Evolutionary conservation across 1,284 basidiomycete genomes (phyloP).

Genomic region (Fomitiporia mediterranea): DNA sequence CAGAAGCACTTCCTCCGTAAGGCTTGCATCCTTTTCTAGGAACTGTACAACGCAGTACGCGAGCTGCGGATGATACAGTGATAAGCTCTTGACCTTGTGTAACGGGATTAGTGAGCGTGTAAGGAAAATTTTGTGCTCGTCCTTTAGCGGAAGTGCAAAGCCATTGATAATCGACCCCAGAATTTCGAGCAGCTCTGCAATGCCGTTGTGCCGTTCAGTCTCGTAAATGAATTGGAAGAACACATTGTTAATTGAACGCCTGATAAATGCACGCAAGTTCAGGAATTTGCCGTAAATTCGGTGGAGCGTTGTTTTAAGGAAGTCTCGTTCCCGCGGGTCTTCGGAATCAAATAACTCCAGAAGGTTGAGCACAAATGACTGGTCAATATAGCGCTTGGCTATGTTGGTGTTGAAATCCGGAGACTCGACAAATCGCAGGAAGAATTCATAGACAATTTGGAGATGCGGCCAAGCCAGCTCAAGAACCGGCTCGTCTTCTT

Average conservation of each 20-base stretch:
- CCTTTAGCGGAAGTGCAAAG: constrained; percentile 96
- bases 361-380: constrained; percentile 91
- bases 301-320: constrained; percentile 98
- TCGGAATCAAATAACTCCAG: constrained; percentile 99
- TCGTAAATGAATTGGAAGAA: constrained; percentile 99
- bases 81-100: constrained; percentile 96
- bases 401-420: constrained; percentile 98
- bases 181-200: constrained; percentile 97
- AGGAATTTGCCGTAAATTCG: constrained; percentile 99
- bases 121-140: constrained; percentile 98
- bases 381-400: constrained; percentile 97
- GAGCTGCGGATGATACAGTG: constrained; percentile 96
- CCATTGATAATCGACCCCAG: constrained; percentile 99
- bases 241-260: constrained; percentile 99
- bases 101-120: constrained; percentile 94
- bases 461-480: constrained; percentile 99
- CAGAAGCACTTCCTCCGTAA: constrained; percentile 95
- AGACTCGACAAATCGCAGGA: constrained; percentile 97
- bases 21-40: constrained; percentile 89
- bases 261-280: constrained; percentile 97
- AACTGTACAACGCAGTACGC: constrained; percentile 99
- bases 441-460: constrained; percentile 99
- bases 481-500: constrained; percentile 98
- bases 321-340: constrained; percentile 98
- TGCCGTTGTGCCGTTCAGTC: constrained; percentile 98